These are phyloP conservation scores for Trypanosoma platydactyli DNA, from an alignment of 208 protist genomes.

Conservation along the genomic window DNA sequence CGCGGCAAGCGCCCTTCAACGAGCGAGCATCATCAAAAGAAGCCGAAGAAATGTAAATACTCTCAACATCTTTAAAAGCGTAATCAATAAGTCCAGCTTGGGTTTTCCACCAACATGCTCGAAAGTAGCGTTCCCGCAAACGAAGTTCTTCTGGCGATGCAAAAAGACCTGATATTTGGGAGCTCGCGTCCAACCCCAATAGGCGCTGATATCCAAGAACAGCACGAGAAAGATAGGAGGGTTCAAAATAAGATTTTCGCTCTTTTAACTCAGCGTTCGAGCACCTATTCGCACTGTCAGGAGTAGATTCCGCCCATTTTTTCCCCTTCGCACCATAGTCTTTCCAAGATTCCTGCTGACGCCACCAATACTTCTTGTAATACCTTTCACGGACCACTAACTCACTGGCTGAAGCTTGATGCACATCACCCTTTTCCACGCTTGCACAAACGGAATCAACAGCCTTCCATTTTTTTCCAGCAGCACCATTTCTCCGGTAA, in stretches of 20 bases:
- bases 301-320: constrained; percentile 12
- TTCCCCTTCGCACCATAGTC: constrained; percentile 26
- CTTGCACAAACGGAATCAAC: constrained; percentile 14
- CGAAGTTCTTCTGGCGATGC: constrained; percentile 5
- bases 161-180: constrained; percentile 19
- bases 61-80: constrained; percentile 14
- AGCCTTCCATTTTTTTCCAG: constrained; percentile 44
- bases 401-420: constrained; percentile 27
- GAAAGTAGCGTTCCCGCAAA: constrained; percentile 25
- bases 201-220: constrained; percentile 24
- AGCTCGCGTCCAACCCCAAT: constrained; percentile 24
- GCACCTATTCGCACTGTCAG: constrained; percentile 15
- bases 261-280: constrained; percentile 14
- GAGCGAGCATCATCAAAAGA: constrained; percentile 27
- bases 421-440: constrained; percentile 28
- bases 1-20: constrained; percentile 3
- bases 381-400: constrained; percentile 29
- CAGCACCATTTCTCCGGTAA: constrained; percentile 26
- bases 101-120: constrained; percentile 23
- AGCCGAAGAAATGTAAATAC: constrained; percentile 14
- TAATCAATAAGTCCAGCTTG: constrained; percentile 24
- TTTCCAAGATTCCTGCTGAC: constrained; percentile 14
- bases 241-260: constrained; percentile 23
- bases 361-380: constrained; percentile 35
- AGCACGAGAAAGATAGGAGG: not conserved